These are phyloP conservation scores for Penicillium subrubescens DNA, from an alignment of 495 filamentous ascomycete genomes.

Conservation along the genomic window DNA sequence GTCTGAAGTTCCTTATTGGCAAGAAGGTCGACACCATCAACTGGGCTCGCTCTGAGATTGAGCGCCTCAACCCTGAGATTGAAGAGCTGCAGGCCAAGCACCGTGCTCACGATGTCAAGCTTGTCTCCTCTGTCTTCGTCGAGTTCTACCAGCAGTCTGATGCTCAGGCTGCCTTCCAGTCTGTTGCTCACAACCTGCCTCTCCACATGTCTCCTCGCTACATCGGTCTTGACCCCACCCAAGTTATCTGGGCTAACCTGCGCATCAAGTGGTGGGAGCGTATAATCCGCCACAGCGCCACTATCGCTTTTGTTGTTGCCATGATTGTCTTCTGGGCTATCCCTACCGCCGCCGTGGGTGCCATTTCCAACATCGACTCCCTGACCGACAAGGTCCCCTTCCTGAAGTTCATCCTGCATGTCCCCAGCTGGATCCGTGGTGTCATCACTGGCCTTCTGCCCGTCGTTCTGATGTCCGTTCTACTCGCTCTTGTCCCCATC, in stretches of 20 bases:
- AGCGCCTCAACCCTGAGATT: constrained; percentile 76
- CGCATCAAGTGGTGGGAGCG: constrained; percentile 87
- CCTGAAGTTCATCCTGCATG: constrained; percentile 70
- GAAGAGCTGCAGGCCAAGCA: constrained; percentile 76
- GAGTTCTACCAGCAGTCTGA: constrained; percentile 82
- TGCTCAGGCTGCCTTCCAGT: constrained; percentile 83
- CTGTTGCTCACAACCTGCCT: constrained; percentile 81
- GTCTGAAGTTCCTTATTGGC: constrained; percentile 75
- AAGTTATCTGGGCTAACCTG: constrained; percentile 89
- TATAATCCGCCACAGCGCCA: constrained; percentile 69
- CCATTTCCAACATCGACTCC: constrained; percentile 80
- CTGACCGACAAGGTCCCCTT: constrained; percentile 64
- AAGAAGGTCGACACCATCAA: constrained; percentile 86
- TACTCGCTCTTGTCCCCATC: constrained; percentile 89
- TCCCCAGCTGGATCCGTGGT: constrained; percentile 73
- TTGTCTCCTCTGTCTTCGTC: constrained; percentile 67
- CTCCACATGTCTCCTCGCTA: constrained; percentile 92
- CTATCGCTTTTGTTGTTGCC: constrained; percentile 69
- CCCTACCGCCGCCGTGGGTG: constrained; percentile 82
- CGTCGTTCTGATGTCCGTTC: constrained; percentile 72
- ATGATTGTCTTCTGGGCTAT: constrained; percentile 94
- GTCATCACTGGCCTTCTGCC: constrained; percentile 86
- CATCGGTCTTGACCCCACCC: constrained; percentile 80
- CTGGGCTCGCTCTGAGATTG: constrained; percentile 83
- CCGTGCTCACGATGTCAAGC: constrained; percentile 67